phyloP scores from a whole-genome alignment of 1,139 yeast species.

The Debaryomyces fabryi region DNA sequence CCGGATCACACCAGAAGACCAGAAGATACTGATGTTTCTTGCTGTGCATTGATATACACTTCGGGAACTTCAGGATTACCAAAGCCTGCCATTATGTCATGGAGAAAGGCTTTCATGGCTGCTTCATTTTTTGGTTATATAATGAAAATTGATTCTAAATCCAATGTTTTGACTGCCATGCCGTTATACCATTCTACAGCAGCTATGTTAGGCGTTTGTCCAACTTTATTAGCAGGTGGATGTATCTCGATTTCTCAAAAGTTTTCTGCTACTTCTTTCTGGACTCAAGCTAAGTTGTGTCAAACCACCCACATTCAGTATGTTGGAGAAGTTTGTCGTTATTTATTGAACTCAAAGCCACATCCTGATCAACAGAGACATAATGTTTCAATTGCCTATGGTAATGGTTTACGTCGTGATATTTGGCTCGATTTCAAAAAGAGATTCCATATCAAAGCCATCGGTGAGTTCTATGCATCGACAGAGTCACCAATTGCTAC shows the following conservation, averaged over 20 bases:
- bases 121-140: slow-evolving; percentile 70
- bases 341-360: slow-evolving; percentile 66
- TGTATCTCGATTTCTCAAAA: slow-evolving; percentile 78
- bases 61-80: slow-evolving; percentile 97
- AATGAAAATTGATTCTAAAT: slow-evolving; percentile 56
- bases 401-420: slow-evolving; percentile 92
- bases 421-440: slow-evolving; percentile 82
- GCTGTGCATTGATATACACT: slow-evolving; percentile 80
- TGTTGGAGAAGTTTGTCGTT: slow-evolving; percentile 95
- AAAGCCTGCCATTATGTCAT: slow-evolving; percentile 90
- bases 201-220: slow-evolving; percentile 80
- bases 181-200: slow-evolving; percentile 96
- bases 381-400: slow-evolving; percentile 72
- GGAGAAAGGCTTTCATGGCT: slow-evolving; percentile 82
- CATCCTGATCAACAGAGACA: slow-evolving; percentile 73
- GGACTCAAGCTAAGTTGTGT: slow-evolving; percentile 83
- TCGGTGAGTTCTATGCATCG: slow-evolving; percentile 94
- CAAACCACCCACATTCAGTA: slow-evolving; percentile 85
- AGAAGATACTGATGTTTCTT: slow-evolving; percentile 56
- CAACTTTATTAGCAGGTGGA: slow-evolving; percentile 67
- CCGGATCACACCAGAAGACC: slow-evolving; percentile 59
- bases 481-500: slow-evolving; percentile 93
- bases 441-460: slow-evolving; percentile 70
- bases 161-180: slow-evolving; percentile 86
- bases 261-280: slow-evolving; percentile 82